Conservation (phyloP, 768 basidiomycete species). For the Mycena vitilis region DNA sequence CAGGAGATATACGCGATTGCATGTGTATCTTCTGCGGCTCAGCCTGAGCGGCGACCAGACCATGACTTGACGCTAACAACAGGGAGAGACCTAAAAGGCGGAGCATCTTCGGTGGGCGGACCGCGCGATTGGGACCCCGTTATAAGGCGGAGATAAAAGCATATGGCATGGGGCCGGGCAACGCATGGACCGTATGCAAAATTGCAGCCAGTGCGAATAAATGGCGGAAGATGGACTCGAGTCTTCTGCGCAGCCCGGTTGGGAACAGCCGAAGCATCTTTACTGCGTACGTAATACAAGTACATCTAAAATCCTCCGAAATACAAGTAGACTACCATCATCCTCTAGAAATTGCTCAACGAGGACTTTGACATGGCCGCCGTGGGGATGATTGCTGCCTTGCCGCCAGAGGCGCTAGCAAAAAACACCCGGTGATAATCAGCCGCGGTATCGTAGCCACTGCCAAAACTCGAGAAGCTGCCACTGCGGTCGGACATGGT, state of each 20-base stretch:
- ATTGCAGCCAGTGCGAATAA: conserved; percentile 3
- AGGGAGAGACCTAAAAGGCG: conserved; percentile 22
- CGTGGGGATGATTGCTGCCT: background rate
- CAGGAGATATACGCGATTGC: conserved; percentile 32
- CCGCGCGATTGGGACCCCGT: background rate
- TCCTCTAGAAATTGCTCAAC: conserved; percentile 5
- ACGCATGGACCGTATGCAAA: conserved; percentile 17
- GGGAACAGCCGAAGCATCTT: no score
- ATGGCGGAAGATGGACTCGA: conserved; percentile 7
- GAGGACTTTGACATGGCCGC: conserved; percentile 27
- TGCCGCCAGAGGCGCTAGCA: background rate
- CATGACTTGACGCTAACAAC: conserved; percentile 12
- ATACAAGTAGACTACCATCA: background rate
- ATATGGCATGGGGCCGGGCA: conserved; percentile 6
- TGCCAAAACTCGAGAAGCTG: conserved; percentile 27
- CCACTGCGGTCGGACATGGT: conserved; percentile 10
- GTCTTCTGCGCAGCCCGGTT: no score
- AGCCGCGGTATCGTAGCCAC: conserved; percentile 27
- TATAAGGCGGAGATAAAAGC: background rate
- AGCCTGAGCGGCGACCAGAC: conserved; percentile 19
- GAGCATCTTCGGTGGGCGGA: conserved; percentile 22
- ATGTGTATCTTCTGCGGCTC: conserved; percentile 30
- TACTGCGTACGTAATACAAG: background rate
- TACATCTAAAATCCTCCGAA: no score
- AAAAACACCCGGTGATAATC: conserved; percentile 6